Conservation (phyloP, 2,329 filamentous ascomycete species). For the Colletotrichum costaricense region DNA sequence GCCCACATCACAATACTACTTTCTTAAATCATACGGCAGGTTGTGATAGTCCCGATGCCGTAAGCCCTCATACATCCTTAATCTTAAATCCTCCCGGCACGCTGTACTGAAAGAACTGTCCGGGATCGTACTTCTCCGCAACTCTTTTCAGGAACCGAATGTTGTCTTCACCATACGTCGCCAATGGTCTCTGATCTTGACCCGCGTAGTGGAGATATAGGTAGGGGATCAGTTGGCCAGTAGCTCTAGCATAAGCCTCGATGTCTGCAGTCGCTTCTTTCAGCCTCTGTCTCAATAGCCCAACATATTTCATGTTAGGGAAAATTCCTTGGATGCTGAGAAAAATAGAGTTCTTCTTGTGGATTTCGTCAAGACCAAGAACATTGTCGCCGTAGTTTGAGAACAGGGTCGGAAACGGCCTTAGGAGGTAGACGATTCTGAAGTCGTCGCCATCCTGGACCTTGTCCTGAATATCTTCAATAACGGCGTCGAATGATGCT, state of each 20-base stretch:
- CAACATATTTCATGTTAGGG: not conserved
- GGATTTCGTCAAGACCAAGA: not conserved
- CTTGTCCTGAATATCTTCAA: not conserved
- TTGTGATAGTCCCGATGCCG: too few relatives aligned
- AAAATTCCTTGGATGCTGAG: not conserved
- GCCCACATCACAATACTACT: too few relatives aligned
- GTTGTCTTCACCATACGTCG: constrained; percentile 47
- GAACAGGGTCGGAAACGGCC: constrained; percentile 22
- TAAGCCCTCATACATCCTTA: not conserved
- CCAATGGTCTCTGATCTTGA: constrained; percentile 42
- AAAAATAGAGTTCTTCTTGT: not conserved
- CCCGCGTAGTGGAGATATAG: constrained; percentile 51
- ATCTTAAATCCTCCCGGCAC: constrained; percentile 43
- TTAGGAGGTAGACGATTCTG: constrained; percentile 11
- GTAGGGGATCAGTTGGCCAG: constrained; percentile 36
- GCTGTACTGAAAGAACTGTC: constrained; percentile 46
- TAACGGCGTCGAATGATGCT: not conserved
- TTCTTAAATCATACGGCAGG: too few relatives aligned
- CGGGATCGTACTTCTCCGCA: constrained; percentile 47
- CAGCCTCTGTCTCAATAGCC: not conserved
- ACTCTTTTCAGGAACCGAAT: constrained; percentile 41
- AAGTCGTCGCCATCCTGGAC: not conserved
- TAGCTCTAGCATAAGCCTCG: not conserved
- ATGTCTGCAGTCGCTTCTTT: not conserved
- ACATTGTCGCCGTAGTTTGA: not conserved